Base-by-base conservation (phyloP, 2,329 filamentous ascomycete genomes). In the Fusarium haematococcum region DNA sequence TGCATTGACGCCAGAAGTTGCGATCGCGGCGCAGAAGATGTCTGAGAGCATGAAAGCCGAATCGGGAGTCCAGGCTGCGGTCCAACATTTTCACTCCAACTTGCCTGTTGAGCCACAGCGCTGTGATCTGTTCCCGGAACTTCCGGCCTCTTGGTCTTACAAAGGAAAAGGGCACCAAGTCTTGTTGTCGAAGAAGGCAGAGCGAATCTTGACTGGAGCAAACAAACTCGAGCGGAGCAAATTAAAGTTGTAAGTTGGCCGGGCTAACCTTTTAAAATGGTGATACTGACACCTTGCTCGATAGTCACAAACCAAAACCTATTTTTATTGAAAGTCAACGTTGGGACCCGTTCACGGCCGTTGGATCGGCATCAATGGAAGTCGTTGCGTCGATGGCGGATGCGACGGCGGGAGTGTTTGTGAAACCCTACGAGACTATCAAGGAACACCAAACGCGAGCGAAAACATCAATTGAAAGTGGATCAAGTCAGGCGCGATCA, bases 301-400 rank as follows among this genome's bases (percentile, higher is more conserved):
- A 3, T 5, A 64, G 62, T 13, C 52, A 64, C 10, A 16, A 37
- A 25, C 35, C 37, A 6, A 45, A 57, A 6, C 37, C 35, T 6
- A 48, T 48, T 5, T 57, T 33, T 5, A 64, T 64, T 7, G 62
- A 58, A 16, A 64, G 62, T 5, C 20, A 39, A 11, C 62, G 62
- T 11, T 63, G 48, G 61, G 61, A 63, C 7, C 61, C 61, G 9
- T 41, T 41, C 18, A 63, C 61, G 7, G 61, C 61, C 9, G 61
- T 56, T 10, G 61, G 61, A 10, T 57, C 61, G 25, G 61, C 61
- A 33, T 63, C 61, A 1, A 39, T 57, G 35, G 48, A 63, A 2
- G 61, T 56, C 2, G 48, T 48, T 9, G 48, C 14, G 4, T 56
- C 61, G 6, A 63, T 63, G 48, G 61, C 48, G 11, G 61, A 63